Percentiles rank a stretch among this genome's conserved stretches.
phyloP scores from a whole-genome alignment of 192 early-diverging fungal species.

The Backusella circina region DNA sequence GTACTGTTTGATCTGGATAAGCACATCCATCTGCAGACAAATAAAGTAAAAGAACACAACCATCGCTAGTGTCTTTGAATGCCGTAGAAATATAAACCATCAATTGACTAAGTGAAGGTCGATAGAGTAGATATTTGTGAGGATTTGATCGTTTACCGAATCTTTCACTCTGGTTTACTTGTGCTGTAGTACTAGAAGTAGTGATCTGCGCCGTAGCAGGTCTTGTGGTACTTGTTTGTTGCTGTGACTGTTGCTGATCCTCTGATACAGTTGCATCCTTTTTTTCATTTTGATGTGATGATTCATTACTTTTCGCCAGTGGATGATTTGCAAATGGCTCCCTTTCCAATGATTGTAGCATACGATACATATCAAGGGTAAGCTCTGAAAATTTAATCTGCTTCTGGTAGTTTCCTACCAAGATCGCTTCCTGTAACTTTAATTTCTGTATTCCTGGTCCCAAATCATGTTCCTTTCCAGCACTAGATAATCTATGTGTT shows the following conservation, averaged over 20 bases:
- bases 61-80: conserved; percentile 90
- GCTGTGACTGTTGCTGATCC: neutral
- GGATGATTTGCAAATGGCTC: neutral
- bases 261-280: neutral
- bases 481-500: conserved; percentile 48
- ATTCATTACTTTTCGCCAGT: neutral
- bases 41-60: conserved; percentile 84
- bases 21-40: conserved; percentile 82
- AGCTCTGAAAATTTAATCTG: conserved; percentile 98
- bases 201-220: neutral
- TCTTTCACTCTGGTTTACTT: neutral
- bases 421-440: conserved; percentile 89
- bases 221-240: neutral
- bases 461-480: conserved; percentile 57
- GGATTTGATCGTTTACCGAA: conserved; percentile 39
- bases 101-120: conserved; percentile 87
- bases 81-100: conserved; percentile 90
- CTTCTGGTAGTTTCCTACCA: conserved; percentile 92
- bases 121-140: conserved; percentile 93
- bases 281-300: neutral
- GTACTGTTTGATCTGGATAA: neutral
- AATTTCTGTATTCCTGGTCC: conserved; percentile 41
- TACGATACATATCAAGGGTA: conserved; percentile 95
- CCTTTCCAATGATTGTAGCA: conserved; percentile 85
- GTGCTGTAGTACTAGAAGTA: neutral